Conservation (phyloP, 805 yeast genomes). For the Saturnispora zaruensis region DNA sequence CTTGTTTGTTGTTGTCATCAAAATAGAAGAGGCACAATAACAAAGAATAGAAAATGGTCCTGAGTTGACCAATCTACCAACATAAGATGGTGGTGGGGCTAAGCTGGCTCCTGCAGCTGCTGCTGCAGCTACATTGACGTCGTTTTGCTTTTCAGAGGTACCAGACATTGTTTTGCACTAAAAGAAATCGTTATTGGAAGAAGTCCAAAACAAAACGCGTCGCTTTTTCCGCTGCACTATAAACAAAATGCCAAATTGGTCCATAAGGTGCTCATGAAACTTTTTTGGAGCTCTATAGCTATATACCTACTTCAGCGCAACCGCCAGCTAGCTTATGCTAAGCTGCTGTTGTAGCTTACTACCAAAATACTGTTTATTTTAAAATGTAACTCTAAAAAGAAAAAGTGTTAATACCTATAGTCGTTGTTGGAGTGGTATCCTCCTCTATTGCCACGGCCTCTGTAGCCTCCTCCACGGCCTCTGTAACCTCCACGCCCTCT, state of each 20-base stretch:
- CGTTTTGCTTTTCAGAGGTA: slow-evolving; percentile 7
- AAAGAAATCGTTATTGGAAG: background rate
- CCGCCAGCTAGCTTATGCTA: too few relatives aligned
- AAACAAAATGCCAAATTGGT: background rate
- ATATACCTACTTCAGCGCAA: background rate
- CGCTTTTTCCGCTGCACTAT: background rate
- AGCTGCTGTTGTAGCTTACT: too few relatives aligned
- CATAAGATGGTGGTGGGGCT: slow-evolving; percentile 15
- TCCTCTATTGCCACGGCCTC: slow-evolving; percentile 8
- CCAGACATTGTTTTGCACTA: background rate
- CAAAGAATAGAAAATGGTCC: slow-evolving; percentile 64
- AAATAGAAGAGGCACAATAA: slow-evolving; percentile 88
- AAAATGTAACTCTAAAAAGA: background rate
- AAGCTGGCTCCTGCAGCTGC: slow-evolving; percentile 13
- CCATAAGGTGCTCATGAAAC: background rate
- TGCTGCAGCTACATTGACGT: background rate
- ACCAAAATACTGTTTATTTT: background rate
- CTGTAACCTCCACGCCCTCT: slow-evolving; percentile 8
- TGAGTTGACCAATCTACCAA: slow-evolving; percentile 35
- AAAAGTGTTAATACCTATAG: background rate
- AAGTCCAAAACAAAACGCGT: slow-evolving; percentile 3
- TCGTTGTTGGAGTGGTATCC: background rate
- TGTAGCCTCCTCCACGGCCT: slow-evolving; percentile 6
- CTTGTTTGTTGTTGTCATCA: slow-evolving; percentile 97
- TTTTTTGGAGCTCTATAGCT: background rate